phyloP scores from a whole-genome alignment of 1,284 basidiomycete species.

The Wolfiporia cocos region DNA sequence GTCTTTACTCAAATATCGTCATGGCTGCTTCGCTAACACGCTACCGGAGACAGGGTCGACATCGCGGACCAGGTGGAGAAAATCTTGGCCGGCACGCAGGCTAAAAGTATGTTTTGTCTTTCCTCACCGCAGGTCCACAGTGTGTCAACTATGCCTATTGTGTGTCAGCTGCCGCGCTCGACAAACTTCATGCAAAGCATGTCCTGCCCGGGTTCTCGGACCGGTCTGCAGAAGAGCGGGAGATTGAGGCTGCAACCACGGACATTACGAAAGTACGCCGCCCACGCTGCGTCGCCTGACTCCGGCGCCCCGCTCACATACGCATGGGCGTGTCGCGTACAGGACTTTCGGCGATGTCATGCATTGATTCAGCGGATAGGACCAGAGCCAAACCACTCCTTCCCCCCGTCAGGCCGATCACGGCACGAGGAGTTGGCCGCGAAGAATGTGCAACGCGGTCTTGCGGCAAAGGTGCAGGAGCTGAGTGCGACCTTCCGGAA shows the following conservation, averaged over 20 bases:
- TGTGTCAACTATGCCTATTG: constrained; percentile 3
- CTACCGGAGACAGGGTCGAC: constrained; percentile 67
- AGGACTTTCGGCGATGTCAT: constrained; percentile 87
- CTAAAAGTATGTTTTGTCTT: constrained; percentile 65
- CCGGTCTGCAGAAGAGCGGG: constrained; percentile 86
- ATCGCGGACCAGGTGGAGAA: constrained; percentile 84
- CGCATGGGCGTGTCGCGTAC: constrained; percentile 6
- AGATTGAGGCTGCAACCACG: constrained; percentile 84
- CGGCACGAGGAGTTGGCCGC: constrained; percentile 67
- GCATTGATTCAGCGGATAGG: constrained; percentile 72
- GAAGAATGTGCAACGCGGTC: constrained; percentile 94
- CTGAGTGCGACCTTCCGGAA: constrained; percentile 91
- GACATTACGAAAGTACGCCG: constrained; percentile 77
- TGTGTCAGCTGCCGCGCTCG: constrained; percentile 67
- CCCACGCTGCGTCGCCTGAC: constrained; percentile 1
- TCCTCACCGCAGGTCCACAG: constrained; percentile 10
- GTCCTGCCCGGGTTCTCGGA: constrained; percentile 95
- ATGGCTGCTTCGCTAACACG: not conserved
- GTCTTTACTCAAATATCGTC: no score
- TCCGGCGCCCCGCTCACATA: constrained; percentile 14
- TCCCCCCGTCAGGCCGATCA: constrained; percentile 41
- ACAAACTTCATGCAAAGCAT: constrained; percentile 94
- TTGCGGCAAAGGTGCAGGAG: constrained; percentile 93
- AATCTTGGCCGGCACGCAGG: constrained; percentile 59
- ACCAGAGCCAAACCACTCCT: constrained; percentile 29